phyloP scores from a whole-genome alignment of 495 filamentous ascomycete species.

The Daldinia bambusicola region DNA sequence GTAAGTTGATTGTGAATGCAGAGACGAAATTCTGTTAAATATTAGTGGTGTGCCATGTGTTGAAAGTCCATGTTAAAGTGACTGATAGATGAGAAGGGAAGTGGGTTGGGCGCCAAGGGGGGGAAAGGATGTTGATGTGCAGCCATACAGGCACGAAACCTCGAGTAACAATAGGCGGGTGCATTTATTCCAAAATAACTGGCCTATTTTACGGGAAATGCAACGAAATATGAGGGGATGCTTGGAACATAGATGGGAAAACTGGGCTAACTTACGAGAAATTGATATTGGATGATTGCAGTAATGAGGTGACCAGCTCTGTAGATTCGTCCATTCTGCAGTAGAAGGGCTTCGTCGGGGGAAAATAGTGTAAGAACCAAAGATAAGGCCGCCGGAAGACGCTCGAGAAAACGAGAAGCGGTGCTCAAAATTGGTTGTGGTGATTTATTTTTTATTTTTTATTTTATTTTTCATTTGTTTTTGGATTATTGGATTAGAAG shows the following conservation, averaged over 20 bases:
- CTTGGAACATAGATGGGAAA: not conserved
- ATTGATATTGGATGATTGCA: not conserved
- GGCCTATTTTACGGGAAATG: not conserved
- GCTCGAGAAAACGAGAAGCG: not conserved
- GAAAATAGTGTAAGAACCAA: not conserved
- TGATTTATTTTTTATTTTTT: not conserved
- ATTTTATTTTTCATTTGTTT: no score
- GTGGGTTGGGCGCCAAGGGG: not conserved
- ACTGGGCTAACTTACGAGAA: constrained; percentile 1
- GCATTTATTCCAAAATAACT: not conserved
- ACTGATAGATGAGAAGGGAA: not conserved
- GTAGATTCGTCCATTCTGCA: constrained; percentile 18
- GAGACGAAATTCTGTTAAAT: not conserved
- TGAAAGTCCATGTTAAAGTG: not conserved
- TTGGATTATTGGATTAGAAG: not conserved
- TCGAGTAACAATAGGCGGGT: not conserved
- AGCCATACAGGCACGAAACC: not conserved
- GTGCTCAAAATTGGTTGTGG: not conserved
- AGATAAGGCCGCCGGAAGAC: not conserved
- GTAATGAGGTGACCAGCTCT: not conserved
- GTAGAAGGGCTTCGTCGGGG: not conserved
- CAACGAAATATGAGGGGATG: not conserved
- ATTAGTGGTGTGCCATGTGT: not conserved
- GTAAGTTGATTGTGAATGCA: not conserved
- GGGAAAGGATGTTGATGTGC: not conserved